Conservation (phyloP, 2,329 filamentous ascomycete genomes). For the Ophiostoma quercus region DNA sequence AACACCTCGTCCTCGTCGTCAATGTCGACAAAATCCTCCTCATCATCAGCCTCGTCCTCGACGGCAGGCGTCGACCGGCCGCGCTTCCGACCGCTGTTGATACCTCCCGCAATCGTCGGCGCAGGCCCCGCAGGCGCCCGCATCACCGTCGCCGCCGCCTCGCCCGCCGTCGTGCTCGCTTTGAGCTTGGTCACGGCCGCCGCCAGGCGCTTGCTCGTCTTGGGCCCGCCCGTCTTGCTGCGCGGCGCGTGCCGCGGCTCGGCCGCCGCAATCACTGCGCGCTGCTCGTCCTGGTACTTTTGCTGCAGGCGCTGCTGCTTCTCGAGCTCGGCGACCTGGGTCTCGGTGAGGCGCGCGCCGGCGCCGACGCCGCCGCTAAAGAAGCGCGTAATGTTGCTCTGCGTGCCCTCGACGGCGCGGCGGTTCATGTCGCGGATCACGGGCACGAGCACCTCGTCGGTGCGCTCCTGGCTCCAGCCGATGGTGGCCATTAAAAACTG, state of each 20-base stretch:
- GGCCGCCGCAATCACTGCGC: constrained; percentile 18
- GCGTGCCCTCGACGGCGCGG: constrained; percentile 81
- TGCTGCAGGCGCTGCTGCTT: constrained; percentile 11
- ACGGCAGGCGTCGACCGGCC: constrained; percentile 17
- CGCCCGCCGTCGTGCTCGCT: constrained; percentile 27
- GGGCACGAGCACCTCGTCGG: constrained; percentile 90
- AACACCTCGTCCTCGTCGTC: constrained; percentile 14
- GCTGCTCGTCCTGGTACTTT: constrained; percentile 17
- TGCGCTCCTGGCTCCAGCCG: constrained; percentile 86
- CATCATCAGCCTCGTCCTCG: constrained; percentile 14
- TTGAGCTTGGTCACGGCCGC: constrained; percentile 34
- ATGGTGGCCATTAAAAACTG: constrained; percentile 85
- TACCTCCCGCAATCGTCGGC: constrained; percentile 12
- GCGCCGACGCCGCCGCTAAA: constrained; percentile 64
- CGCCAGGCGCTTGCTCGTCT: constrained; percentile 33
- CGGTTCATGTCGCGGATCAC: constrained; percentile 95
- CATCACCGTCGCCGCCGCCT: constrained; percentile 22
- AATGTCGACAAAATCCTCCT: constrained; percentile 8
- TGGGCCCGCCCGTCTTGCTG: constrained; percentile 28
- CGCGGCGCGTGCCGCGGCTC: constrained; percentile 30
- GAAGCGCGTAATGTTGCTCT: constrained; percentile 91
- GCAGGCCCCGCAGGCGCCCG: constrained; percentile 5
- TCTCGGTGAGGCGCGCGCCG: constrained; percentile 27
- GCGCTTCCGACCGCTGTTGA: constrained; percentile 31
- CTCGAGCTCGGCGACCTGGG: constrained; percentile 20